Conservation (phyloP, 208 protist species). For the Paratrypanosoma confusum region DNA sequence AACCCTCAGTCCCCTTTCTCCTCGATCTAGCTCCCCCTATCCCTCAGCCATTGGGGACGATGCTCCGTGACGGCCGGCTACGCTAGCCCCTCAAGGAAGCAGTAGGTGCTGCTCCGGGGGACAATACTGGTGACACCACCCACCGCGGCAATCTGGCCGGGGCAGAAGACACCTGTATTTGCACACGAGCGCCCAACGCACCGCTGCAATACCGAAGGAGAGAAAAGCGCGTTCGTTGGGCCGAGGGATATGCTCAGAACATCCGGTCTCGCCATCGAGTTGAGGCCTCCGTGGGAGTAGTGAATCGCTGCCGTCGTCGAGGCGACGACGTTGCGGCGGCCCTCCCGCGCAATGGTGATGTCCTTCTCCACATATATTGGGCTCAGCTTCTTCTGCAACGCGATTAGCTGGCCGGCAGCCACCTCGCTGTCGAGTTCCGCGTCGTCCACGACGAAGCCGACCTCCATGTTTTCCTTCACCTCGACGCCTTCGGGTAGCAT, state of each 20-base stretch:
- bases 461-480: conserved; percentile 12
- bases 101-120: conserved; percentile 64
- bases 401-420: conserved; percentile 48
- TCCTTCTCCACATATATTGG: conserved; percentile 54
- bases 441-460: conserved; percentile 75
- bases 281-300: conserved; percentile 76
- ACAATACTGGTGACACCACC: conserved; percentile 37
- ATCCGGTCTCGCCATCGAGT: conserved; percentile 52
- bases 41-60: too few relatives aligned
- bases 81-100: conserved; percentile 54
- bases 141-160: conserved; percentile 61
- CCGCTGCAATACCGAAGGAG: conserved; percentile 59
- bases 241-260: conserved; percentile 49
- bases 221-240: conserved; percentile 32
- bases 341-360: conserved; percentile 64
- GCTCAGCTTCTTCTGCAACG: conserved; percentile 27
- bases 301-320: conserved; percentile 61
- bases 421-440: conserved; percentile 71
- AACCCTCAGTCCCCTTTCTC: too few relatives aligned
- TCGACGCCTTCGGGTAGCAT: conserved; percentile 22
- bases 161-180: conserved; percentile 57
- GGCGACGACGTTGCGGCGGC: conserved; percentile 46
- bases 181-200: conserved; percentile 54
- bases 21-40: too few relatives aligned
- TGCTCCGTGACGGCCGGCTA: conserved; percentile 17